Percentiles rank a stretch among this genome's conserved stretches.
These are phyloP conservation scores for Fusarium sp. DNA, from an alignment of 2,329 filamentous ascomycete genomes.

Conservation along the genomic window DNA sequence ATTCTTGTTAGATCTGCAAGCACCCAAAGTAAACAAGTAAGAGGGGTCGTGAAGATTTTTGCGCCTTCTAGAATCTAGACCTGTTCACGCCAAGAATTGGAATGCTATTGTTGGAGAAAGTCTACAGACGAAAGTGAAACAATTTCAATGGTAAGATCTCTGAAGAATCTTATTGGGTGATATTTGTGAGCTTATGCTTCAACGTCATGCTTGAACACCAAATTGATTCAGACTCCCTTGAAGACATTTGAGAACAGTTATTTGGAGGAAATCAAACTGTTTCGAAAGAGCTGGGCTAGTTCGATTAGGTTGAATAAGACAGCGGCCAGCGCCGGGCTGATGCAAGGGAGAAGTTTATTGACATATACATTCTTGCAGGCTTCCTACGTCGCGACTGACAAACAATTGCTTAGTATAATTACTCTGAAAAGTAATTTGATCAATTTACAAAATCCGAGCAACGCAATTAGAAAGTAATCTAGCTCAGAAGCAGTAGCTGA, in stretches of 20 bases:
- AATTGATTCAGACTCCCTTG: not conserved
- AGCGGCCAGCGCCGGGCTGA: too few species aligned
- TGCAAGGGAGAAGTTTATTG: not conserved
- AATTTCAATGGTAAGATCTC: not conserved
- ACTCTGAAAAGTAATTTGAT: not conserved
- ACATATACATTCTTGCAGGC: too few species aligned
- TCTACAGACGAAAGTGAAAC: not conserved
- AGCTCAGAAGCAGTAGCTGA: not conserved
- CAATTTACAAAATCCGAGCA: not conserved
- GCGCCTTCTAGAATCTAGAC: too few species aligned
- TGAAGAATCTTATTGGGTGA: not conserved
- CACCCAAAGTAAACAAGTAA: not conserved
- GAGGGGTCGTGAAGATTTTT: rapidly evolving
- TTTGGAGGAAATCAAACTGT: not conserved
- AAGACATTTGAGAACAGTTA: not conserved
- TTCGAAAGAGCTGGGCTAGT: not conserved
- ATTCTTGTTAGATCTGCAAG: not conserved
- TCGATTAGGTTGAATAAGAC: not conserved
- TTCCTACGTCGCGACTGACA: not conserved
- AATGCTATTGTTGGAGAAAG: not conserved
- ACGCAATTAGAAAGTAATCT: not conserved
- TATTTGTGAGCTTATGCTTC: not conserved
- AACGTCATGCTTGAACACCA: not conserved
- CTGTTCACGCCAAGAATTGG: not conserved
- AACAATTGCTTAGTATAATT: not conserved